These are phyloP conservation scores for Stevia rebaudiana DNA, from an alignment of 140 eudicot species.

Conservation along the genomic window DNA sequence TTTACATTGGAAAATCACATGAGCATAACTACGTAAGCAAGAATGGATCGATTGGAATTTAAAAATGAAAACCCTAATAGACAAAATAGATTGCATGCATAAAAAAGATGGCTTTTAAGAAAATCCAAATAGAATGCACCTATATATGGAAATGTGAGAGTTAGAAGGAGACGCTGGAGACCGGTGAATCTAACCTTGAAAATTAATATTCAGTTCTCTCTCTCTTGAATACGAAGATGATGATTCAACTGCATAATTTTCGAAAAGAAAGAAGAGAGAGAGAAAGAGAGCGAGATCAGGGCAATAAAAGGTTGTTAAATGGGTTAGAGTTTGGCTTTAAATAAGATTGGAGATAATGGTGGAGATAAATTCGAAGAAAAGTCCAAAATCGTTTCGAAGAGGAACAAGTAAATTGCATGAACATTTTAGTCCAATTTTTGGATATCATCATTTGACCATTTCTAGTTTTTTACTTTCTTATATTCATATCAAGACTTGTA, in stretches of 20 bases:
- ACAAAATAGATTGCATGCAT: conserved; percentile 18
- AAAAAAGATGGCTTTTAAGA: too few relatives aligned
- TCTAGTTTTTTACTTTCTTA: too few relatives aligned
- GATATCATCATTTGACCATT: conserved; percentile 4
- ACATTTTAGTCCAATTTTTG: background rate
- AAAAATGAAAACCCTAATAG: conserved; percentile 17
- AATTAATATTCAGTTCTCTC: conserved; percentile 29
- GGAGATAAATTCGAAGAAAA: conserved; percentile 5
- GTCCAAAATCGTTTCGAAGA: background rate
- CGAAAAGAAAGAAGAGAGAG: background rate
- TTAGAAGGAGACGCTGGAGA: too few relatives aligned
- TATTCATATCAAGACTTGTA: too few relatives aligned
- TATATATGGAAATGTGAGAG: background rate
- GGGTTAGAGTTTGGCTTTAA: too few relatives aligned
- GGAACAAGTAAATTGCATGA: conserved; percentile 2
- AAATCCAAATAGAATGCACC: conserved; percentile 13
- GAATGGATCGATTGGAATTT: background rate
- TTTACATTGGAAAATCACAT: background rate
- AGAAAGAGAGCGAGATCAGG: too few relatives aligned
- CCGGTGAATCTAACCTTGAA: conserved; percentile 18
- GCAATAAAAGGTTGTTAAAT: too few relatives aligned
- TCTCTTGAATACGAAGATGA: conserved; percentile 27
- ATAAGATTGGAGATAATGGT: background rate
- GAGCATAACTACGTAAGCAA: background rate
- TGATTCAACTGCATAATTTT: conserved; percentile 26